These are phyloP conservation scores for Aspergillus sclerotiicarbonarius DNA, from an alignment of 495 filamentous ascomycete genomes.

Conservation along the genomic window DNA sequence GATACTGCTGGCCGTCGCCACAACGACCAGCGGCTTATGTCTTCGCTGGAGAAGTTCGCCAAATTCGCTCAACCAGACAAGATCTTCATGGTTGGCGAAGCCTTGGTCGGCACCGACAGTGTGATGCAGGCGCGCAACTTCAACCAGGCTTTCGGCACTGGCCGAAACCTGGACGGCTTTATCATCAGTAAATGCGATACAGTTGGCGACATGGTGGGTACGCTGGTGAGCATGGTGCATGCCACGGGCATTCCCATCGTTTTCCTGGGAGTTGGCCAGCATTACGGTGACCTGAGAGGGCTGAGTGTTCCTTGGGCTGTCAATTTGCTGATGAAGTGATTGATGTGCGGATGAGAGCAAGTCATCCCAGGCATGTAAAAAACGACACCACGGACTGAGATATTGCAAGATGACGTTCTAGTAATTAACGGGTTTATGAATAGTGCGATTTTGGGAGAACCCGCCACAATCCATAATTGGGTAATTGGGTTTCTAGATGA, in stretches of 20 bases:
- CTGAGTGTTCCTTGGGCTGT: conserved; percentile 92
- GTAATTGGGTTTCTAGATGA: too few species aligned
- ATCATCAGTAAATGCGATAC: conserved; percentile 99
- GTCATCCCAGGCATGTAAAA: neutral
- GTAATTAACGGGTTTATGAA: neutral
- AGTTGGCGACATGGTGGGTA: conserved; percentile 97
- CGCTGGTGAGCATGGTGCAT: conserved; percentile 94
- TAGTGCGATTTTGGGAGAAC: neutral
- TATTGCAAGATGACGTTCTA: neutral
- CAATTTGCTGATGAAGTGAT: conserved; percentile 66
- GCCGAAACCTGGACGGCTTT: conserved; percentile 82
- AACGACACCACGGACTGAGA: neutral
- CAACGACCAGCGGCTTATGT: conserved; percentile 95
- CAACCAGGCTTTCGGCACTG: conserved; percentile 84
- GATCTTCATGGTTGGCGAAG: conserved; percentile 98
- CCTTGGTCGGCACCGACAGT: conserved; percentile 89
- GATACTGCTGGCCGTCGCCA: conserved; percentile 94
- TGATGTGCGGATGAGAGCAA: neutral
- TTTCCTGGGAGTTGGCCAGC: conserved; percentile 92
- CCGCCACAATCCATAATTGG: neutral
- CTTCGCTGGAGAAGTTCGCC: conserved; percentile 91
- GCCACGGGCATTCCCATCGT: conserved; percentile 93
- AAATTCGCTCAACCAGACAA: conserved; percentile 95
- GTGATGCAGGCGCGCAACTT: conserved; percentile 96
- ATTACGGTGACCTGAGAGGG: conserved; percentile 92